Conservation (phyloP, 2,329 filamentous ascomycete species). For the Xylaria sp. region DNA sequence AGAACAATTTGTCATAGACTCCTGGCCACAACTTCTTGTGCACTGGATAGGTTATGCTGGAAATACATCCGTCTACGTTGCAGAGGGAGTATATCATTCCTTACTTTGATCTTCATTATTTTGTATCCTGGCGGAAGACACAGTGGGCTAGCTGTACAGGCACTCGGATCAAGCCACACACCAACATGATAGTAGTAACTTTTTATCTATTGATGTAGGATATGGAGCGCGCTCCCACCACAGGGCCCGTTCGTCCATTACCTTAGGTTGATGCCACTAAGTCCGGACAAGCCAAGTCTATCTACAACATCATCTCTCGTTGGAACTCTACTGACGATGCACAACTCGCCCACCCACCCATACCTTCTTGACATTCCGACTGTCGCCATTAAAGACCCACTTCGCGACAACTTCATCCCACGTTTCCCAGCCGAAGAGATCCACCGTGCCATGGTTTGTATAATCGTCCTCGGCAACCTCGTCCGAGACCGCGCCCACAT, state of each 20-base stretch:
- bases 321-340: constrained; percentile 61
- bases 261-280: neutral
- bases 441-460: constrained; percentile 72
- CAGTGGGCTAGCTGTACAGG: too few species aligned
- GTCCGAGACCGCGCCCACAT: constrained; percentile 64
- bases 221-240: constrained; percentile 6
- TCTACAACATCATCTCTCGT: constrained; percentile 10
- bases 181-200: neutral
- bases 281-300: neutral
- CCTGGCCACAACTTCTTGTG: too few species aligned
- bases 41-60: too few species aligned
- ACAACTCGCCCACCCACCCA: constrained; percentile 91
- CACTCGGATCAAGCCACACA: neutral
- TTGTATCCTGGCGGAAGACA: too few species aligned
- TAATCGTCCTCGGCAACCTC: constrained; percentile 51
- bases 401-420: constrained; percentile 90
- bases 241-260: neutral
- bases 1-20: too few species aligned
- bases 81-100: too few species aligned
- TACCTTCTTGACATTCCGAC: constrained; percentile 86
- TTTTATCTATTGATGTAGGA: neutral
- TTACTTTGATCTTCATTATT: too few species aligned
- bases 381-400: constrained; percentile 95
- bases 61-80: too few species aligned
- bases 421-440: constrained; percentile 91